A percentile compares a stretch with the other conserved stretches of the same genome.
Evolutionary conservation across 2,329 filamentous ascomycete species (phyloP).

Genomic region (Fusarium chaquense): DNA sequence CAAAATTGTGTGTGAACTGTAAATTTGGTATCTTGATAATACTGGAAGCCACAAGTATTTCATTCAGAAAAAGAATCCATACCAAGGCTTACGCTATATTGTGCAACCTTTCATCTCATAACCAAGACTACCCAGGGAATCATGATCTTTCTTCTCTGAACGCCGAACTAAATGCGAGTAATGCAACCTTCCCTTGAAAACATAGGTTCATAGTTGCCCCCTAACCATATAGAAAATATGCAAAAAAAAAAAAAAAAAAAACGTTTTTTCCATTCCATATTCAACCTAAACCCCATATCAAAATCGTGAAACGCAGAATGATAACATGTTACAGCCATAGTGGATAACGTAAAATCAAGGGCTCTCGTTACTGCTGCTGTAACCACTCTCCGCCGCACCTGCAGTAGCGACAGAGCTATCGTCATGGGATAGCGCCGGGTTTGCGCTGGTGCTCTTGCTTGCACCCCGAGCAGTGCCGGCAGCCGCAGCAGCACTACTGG

Average conservation of each 20-base stretch:
- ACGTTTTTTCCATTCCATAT: constrained; percentile 1
- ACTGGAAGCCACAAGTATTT: not conserved
- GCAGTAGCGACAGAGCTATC: constrained; percentile 58
- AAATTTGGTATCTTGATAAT: constrained; percentile 31
- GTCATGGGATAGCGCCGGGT: constrained; percentile 44
- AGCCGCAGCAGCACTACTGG: constrained; percentile 52
- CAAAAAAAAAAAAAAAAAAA: too few species aligned
- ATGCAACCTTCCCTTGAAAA: constrained; percentile 21
- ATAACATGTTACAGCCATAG: not conserved
- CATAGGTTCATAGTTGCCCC: constrained; percentile 4
- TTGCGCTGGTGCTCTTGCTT: constrained; percentile 51
- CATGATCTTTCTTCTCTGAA: constrained; percentile 31
- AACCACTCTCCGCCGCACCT: constrained; percentile 55
- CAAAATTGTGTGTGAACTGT: not conserved
- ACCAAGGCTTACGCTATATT: constrained; percentile 8
- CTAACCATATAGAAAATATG: constrained; percentile 9
- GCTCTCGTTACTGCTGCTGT: constrained; percentile 53
- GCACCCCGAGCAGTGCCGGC: constrained; percentile 49
- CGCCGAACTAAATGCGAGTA: constrained; percentile 44
- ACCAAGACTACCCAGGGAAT: constrained; percentile 31
- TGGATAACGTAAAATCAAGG: not conserved
- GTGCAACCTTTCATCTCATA: constrained; percentile 3
- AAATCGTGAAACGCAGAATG: constrained; percentile 11
- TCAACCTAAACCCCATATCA: not conserved
- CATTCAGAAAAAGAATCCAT: constrained; percentile 13